These are phyloP conservation scores for Sporothrix dimorphospora DNA, from an alignment of 2,329 filamentous ascomycete genomes.

Conservation along the genomic window DNA sequence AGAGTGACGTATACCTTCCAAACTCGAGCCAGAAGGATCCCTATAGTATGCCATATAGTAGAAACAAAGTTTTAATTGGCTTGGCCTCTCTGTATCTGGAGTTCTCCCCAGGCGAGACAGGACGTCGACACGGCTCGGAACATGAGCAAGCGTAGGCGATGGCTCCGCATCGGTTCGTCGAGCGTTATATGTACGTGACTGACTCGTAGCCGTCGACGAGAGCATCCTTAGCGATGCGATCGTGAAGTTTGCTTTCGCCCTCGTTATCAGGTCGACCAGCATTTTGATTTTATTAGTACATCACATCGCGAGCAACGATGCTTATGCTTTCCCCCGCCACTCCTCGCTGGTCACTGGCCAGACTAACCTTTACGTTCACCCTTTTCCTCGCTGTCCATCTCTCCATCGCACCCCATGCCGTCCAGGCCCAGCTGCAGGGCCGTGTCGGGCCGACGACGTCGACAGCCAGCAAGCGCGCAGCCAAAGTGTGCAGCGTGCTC, in stretches of 20 bases:
- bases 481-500: constrained; percentile 51
- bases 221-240: not conserved
- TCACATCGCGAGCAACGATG: not conserved
- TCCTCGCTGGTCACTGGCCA: not conserved
- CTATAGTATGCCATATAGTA: not conserved
- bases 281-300: not conserved
- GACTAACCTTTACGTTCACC: not conserved
- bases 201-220: not conserved
- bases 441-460: constrained; percentile 39
- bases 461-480: constrained; percentile 37
- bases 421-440: constrained; percentile 36
- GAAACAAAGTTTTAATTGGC: not conserved
- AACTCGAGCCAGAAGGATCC: not conserved
- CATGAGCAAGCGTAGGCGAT: not conserved
- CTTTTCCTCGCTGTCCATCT: not conserved
- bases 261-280: not conserved
- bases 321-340: not conserved
- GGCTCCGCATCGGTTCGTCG: not conserved
- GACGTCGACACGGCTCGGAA: not conserved
- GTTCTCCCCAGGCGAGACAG: not conserved
- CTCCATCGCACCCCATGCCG: not conserved
- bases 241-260: not conserved
- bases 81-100: not conserved
- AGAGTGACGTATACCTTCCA: not conserved
- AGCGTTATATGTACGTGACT: not conserved